Percentiles rank a stretch among this genome's conserved stretches.
Evolutionary conservation across 441 rosid species (phyloP).

Genomic region (Syzygium malaccense): DNA sequence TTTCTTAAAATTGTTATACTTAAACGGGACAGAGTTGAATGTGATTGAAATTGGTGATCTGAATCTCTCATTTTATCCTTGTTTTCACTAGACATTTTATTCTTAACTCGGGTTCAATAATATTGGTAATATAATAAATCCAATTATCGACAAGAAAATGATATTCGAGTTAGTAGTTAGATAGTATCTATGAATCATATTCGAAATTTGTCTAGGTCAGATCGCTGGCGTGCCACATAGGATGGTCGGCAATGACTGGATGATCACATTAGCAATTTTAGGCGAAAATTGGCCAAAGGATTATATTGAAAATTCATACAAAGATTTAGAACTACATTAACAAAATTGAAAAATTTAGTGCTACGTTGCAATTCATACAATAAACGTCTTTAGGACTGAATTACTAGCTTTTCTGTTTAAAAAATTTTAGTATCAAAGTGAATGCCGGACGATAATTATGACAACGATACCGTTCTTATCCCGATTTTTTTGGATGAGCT

Average conservation of each 20-base stretch:
- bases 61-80: background rate
- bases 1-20: background rate
- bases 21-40: background rate
- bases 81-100: background rate
- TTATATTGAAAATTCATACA: too few species aligned
- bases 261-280: too few species aligned
- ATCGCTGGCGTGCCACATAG: fast-evolving
- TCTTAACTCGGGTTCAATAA: background rate
- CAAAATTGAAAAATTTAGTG: too few species aligned
- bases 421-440: too few species aligned
- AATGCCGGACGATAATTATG: too few species aligned
- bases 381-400: too few species aligned
- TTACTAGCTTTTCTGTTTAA: too few species aligned
- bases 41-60: background rate
- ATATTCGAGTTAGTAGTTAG: background rate
- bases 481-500: background rate
- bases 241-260: background rate
- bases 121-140: background rate
- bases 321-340: too few species aligned
- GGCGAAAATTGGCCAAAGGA: too few species aligned
- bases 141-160: background rate
- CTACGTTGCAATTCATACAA: too few species aligned
- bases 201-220: background rate
- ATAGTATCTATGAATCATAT: background rate
- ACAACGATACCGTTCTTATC: too few species aligned